A percentile compares a stretch with the other conserved stretches of the same genome.
Evolutionary conservation across 495 filamentous ascomycete genomes (phyloP).

Genomic region (Aspergillus baeticus): DNA sequence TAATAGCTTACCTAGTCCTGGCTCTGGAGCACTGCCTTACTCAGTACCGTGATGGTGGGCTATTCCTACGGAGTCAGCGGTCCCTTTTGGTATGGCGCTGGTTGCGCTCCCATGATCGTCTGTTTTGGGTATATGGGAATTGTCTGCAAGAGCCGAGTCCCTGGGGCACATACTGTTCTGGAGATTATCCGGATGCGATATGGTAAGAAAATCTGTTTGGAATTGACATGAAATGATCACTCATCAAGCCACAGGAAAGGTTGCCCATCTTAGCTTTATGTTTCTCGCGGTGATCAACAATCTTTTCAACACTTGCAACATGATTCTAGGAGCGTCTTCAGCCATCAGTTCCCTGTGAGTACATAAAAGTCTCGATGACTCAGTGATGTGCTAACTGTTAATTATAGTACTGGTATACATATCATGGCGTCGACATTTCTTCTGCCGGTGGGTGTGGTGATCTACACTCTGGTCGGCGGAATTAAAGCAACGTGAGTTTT

Average conservation of each 20-base stretch:
- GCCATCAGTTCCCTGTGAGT: background rate
- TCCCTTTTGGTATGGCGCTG: conserved; percentile 30
- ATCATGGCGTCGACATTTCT: conserved; percentile 44
- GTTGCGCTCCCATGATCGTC: conserved; percentile 24
- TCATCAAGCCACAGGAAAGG: background rate
- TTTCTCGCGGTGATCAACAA: conserved; percentile 27
- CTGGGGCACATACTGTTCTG: conserved; percentile 32
- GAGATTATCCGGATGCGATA: conserved; percentile 31
- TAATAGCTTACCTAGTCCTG: background rate
- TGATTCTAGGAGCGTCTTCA: conserved; percentile 26
- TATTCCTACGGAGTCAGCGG: conserved; percentile 18
- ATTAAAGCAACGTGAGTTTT: conserved; percentile 49
- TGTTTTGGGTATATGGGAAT: conserved; percentile 33
- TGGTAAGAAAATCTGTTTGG: too few species aligned
- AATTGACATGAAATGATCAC: too few species aligned
- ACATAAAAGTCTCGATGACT: too few species aligned
- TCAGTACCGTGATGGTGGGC: background rate
- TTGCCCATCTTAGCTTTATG: conserved; percentile 17
- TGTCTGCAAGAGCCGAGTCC: conserved; percentile 32
- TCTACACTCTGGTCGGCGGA: conserved; percentile 47
- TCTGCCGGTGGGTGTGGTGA: conserved; percentile 40
- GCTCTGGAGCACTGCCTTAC: background rate
- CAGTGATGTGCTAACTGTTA: too few species aligned
- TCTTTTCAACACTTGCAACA: conserved; percentile 25
- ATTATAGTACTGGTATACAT: conserved; percentile 43